A percentile compares a stretch with the other conserved stretches of the same genome.
These are phyloP conservation scores for Mortierella sp. DNA, from an alignment of 371 early-diverging fungal species.

Conservation along the genomic window DNA sequence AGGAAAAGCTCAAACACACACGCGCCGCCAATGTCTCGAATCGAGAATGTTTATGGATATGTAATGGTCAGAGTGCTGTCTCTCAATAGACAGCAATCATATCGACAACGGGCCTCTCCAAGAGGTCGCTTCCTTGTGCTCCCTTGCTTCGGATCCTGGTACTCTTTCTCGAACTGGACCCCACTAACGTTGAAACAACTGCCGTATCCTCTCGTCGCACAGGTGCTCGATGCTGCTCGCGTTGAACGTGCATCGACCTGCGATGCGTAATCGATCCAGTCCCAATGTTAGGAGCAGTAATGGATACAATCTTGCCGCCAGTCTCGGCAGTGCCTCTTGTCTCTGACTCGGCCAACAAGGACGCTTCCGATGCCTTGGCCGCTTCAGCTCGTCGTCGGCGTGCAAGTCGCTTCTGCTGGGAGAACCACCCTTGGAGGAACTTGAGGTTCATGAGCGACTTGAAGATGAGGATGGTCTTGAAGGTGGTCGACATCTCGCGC, in stretches of 20 bases:
- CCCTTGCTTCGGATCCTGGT: background rate
- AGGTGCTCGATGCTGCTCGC: background rate
- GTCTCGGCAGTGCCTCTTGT: background rate
- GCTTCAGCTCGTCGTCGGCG: background rate
- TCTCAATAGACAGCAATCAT: background rate
- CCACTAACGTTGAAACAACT: background rate
- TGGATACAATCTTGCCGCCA: background rate
- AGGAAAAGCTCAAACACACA: background rate
- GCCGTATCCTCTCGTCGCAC: background rate
- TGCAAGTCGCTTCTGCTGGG: conserved; percentile 35
- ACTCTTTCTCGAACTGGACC: background rate
- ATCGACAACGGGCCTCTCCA: background rate
- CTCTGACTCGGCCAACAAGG: background rate
- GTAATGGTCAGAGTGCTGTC: background rate
- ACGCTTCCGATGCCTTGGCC: background rate
- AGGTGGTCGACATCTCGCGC: background rate
- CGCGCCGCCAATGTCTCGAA: background rate
- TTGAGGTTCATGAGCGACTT: conserved; percentile 31
- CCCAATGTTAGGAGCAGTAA: background rate
- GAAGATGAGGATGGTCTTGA: conserved; percentile 15
- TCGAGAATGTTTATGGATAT: background rate
- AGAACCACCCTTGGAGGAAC: conserved; percentile 34
- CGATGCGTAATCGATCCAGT: background rate
- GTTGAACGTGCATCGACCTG: background rate
- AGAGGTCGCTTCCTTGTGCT: background rate